Conservation (phyloP, 257 asterid species). For the Salvia splendens region DNA sequence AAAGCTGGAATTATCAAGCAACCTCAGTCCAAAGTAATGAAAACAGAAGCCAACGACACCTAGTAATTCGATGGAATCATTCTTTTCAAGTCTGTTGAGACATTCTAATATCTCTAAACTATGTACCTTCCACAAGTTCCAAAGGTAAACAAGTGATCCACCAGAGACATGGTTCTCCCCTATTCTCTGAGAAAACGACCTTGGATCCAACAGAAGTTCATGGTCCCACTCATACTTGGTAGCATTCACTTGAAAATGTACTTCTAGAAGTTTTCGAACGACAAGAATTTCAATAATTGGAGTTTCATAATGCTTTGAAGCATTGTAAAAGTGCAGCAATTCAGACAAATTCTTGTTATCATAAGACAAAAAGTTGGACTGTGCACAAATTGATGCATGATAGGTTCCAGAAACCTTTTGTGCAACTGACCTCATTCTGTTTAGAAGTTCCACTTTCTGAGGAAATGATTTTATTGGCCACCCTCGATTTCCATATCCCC, state of each 20-base stretch:
- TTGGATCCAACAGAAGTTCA: constrained; percentile 28
- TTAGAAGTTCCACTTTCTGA: constrained; percentile 36
- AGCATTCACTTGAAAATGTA: constrained; percentile 34
- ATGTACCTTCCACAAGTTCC: constrained; percentile 45
- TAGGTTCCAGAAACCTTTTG: constrained; percentile 32
- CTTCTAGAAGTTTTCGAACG: constrained; percentile 46
- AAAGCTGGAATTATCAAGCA: constrained; percentile 14
- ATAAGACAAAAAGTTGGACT: constrained; percentile 39
- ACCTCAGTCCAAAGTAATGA: constrained; percentile 56
- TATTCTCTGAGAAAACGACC: constrained; percentile 29
- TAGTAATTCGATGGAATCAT: constrained; percentile 13
- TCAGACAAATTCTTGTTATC: constrained; percentile 34
- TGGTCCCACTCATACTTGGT: constrained; percentile 45
- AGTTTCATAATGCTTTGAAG: constrained; percentile 30
- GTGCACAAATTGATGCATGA: constrained; percentile 33
- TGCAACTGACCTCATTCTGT: constrained; percentile 39
- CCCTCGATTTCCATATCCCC: constrained; percentile 46
- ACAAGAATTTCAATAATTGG: constrained; percentile 39
- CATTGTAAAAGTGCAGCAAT: constrained; percentile 34
- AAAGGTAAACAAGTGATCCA: constrained; percentile 40
- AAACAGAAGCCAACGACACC: constrained; percentile 36
- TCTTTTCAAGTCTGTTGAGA: constrained; percentile 34
- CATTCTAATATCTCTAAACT: constrained; percentile 35
- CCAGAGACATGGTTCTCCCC: constrained; percentile 35
- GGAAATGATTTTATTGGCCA: constrained; percentile 60